These are phyloP conservation scores for Trichoderma virens DNA, from an alignment of 495 filamentous ascomycete genomes.

Conservation along the genomic window DNA sequence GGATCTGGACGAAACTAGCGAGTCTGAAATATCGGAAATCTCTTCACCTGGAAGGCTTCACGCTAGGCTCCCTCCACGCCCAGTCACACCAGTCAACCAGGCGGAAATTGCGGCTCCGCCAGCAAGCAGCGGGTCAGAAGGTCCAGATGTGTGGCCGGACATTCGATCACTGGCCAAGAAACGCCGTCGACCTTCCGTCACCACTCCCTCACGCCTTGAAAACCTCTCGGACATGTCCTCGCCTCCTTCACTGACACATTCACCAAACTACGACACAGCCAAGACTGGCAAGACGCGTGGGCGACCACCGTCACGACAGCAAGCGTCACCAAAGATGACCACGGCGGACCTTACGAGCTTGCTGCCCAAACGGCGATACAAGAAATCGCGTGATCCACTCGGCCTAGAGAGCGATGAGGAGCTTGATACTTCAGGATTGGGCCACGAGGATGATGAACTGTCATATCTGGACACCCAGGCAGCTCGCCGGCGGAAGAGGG, in stretches of 20 bases:
- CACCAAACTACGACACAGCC: conserved; percentile 32
- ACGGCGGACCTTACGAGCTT: conserved; percentile 37
- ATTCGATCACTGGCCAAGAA: conserved; percentile 29
- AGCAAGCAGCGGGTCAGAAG: conserved; percentile 31
- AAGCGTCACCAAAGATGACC: conserved; percentile 24
- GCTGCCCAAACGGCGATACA: conserved; percentile 28
- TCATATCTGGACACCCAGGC: conserved; percentile 23
- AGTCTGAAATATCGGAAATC: conserved; percentile 21
- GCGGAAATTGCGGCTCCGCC: conserved; percentile 39
- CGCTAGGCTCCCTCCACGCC: conserved; percentile 14
- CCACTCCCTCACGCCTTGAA: conserved; percentile 16
- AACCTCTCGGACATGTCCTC: conserved; percentile 38
- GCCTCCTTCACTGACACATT: conserved; percentile 44
- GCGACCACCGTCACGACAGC: conserved; percentile 17
- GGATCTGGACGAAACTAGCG: neutral
- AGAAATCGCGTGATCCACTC: conserved; percentile 11
- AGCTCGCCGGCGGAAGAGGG: conserved; percentile 5
- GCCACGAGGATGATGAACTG: conserved; percentile 30
- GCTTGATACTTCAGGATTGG: conserved; percentile 22
- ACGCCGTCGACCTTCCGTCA: conserved; percentile 20
- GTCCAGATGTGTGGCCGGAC: conserved; percentile 28
- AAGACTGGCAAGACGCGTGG: conserved; percentile 17
- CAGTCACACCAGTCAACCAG: conserved; percentile 17
- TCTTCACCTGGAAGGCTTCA: conserved; percentile 22
- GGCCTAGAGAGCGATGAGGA: conserved; percentile 20